Conservation (phyloP, 768 basidiomycete genomes). For the Lactifluus echinatus region DNA sequence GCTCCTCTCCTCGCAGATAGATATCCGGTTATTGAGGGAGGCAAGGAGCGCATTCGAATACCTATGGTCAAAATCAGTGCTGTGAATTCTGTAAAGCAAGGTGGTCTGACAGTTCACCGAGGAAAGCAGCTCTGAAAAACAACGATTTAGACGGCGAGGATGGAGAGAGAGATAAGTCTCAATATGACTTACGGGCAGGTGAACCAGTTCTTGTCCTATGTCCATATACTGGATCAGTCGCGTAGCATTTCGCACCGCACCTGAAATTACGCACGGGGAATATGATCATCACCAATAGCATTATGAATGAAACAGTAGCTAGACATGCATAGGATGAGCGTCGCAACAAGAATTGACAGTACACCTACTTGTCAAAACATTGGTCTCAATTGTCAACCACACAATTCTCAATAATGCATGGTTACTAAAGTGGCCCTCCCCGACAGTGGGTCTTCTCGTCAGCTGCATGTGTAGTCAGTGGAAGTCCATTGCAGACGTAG, state of each 20-base stretch:
- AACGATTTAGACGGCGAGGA: background rate
- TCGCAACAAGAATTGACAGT: background rate
- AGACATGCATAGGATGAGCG: background rate
- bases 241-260: too few relatives aligned
- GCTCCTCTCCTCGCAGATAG: too few relatives aligned
- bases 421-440: background rate
- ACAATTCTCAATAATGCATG: background rate
- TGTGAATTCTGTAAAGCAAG: background rate
- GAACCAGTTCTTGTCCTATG: constrained; percentile 6
- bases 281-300: background rate
- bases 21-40: too few relatives aligned
- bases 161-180: background rate
- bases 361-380: background rate
- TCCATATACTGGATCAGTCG: background rate
- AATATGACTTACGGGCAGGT: constrained; percentile 3
- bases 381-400: constrained; percentile 8
- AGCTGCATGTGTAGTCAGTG: background rate
- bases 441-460: background rate
- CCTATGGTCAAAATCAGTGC: too few relatives aligned
- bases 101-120: constrained; percentile 3
- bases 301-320: background rate
- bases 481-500: background rate
- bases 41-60: too few relatives aligned
- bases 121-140: background rate
- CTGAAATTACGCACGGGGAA: background rate